Evolutionary conservation across 2,329 filamentous ascomycete genomes (phyloP).

Genomic region (Hymenoscyphus linearis): DNA sequence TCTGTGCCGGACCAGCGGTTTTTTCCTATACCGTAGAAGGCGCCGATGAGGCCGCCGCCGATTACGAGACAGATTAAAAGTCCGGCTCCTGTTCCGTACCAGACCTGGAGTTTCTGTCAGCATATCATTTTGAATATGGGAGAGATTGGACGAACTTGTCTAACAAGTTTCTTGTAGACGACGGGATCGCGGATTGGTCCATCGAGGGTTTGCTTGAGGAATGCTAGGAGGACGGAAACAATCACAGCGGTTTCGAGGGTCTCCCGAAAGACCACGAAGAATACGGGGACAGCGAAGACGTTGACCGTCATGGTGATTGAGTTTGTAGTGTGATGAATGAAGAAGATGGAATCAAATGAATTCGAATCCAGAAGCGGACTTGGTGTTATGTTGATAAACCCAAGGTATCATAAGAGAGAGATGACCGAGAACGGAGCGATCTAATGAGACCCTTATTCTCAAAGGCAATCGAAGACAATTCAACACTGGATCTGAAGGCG

Average conservation of each 20-base stretch:
- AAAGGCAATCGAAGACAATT: neutral
- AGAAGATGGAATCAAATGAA: slow-evolving; percentile 4
- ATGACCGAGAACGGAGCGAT: neutral
- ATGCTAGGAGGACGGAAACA: slow-evolving; percentile 79
- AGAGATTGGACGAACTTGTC: slow-evolving; percentile 38
- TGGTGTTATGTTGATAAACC: neutral
- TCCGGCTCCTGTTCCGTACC: slow-evolving; percentile 49
- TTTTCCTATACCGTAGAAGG: slow-evolving; percentile 59
- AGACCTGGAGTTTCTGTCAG: slow-evolving; percentile 42
- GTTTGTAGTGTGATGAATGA: neutral
- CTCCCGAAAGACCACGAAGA: slow-evolving; percentile 88
- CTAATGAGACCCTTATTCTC: neutral
- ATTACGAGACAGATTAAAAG: slow-evolving; percentile 53
- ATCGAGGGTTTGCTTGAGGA: slow-evolving; percentile 73
- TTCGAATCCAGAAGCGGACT: neutral
- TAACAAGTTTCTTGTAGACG: slow-evolving; percentile 62
- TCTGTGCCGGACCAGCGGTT: slow-evolving; percentile 65
- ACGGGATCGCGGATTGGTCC: slow-evolving; percentile 55
- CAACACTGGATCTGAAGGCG: neutral
- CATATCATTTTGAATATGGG: neutral
- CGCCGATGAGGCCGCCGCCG: slow-evolving; percentile 56
- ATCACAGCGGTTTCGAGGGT: slow-evolving; percentile 78
- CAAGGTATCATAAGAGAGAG: neutral
- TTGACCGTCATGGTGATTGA: slow-evolving; percentile 50
- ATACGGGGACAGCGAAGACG: slow-evolving; percentile 74